Conservation (phyloP, 2,329 filamentous ascomycete genomes). For the Colletotrichum chlorophyti region DNA sequence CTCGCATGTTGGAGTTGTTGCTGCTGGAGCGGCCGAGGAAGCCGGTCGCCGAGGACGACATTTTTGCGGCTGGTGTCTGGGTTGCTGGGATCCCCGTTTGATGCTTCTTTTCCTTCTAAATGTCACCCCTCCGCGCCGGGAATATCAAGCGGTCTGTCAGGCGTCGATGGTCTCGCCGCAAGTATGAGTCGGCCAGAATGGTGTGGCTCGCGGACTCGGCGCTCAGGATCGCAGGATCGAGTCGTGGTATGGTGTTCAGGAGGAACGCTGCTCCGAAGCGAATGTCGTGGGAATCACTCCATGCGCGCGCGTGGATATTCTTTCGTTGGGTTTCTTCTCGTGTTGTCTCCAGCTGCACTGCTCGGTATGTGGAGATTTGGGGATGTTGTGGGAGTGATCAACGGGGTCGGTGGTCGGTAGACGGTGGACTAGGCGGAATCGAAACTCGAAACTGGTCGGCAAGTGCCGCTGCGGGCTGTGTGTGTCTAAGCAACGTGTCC, state of each 20-base stretch:
- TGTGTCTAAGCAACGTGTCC: conserved; percentile 19
- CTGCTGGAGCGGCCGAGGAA: conserved; percentile 72
- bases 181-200: background rate
- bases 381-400: background rate
- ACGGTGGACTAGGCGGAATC: conserved; percentile 13
- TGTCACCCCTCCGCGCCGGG: background rate
- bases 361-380: conserved; percentile 1
- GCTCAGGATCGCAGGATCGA: background rate
- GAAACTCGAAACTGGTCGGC: conserved; percentile 25
- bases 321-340: conserved; percentile 5
- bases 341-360: conserved; percentile 4
- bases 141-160: background rate
- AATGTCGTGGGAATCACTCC: conserved; percentile 23
- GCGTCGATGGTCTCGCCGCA: background rate
- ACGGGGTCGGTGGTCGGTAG: conserved; percentile 5
- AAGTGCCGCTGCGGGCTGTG: conserved; percentile 22
- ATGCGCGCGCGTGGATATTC: conserved; percentile 19
- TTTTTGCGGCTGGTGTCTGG: conserved; percentile 37
- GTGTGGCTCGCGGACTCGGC: conserved; percentile 6
- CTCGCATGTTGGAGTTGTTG: conserved; percentile 74
- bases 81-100: background rate
- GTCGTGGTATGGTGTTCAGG: background rate
- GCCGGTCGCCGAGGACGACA: conserved; percentile 64
- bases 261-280: conserved; percentile 5
- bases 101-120: background rate